These are phyloP conservation scores for Mrakia hoshinonis DNA, from an alignment of 768 basidiomycete genomes.

Conservation along the genomic window DNA sequence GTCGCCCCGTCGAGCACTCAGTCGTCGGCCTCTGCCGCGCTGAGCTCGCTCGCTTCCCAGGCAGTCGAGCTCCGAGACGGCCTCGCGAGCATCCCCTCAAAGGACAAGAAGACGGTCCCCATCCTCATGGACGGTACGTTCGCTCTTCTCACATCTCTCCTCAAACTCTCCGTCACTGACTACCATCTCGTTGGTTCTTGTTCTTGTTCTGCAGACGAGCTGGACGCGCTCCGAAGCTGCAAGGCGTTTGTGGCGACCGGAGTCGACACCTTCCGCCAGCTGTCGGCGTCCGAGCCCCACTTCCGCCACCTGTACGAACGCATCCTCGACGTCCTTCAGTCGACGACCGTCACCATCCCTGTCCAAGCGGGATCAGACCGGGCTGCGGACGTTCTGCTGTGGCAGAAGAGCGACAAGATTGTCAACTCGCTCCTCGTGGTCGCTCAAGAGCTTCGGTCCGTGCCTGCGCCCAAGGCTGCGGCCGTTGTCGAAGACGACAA, in stretches of 20 bases:
- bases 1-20: not conserved
- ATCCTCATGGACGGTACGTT: constrained; percentile 15
- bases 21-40: not conserved
- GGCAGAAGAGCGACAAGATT: constrained; percentile 39
- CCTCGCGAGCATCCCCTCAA: not conserved
- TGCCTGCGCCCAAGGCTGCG: constrained; percentile 14
- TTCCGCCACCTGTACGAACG: constrained; percentile 40
- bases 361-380: not conserved
- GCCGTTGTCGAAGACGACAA: not conserved
- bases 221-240: constrained; percentile 9
- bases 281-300: constrained; percentile 31
- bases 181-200: not conserved
- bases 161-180: not conserved
- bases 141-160: not conserved
- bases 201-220: not conserved
- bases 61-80: not conserved
- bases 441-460: constrained; percentile 54
- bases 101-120: not conserved
- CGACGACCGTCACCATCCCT: not conserved
- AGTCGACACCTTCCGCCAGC: not conserved
- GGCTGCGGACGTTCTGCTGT: constrained; percentile 19
- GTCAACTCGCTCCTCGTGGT: constrained; percentile 59
- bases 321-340: constrained; percentile 39
- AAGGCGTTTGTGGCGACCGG: constrained; percentile 3
- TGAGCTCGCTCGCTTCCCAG: not conserved